Evolutionary conservation across 768 basidiomycete species (phyloP).

Genomic region (Sarcodon aspratus): DNA sequence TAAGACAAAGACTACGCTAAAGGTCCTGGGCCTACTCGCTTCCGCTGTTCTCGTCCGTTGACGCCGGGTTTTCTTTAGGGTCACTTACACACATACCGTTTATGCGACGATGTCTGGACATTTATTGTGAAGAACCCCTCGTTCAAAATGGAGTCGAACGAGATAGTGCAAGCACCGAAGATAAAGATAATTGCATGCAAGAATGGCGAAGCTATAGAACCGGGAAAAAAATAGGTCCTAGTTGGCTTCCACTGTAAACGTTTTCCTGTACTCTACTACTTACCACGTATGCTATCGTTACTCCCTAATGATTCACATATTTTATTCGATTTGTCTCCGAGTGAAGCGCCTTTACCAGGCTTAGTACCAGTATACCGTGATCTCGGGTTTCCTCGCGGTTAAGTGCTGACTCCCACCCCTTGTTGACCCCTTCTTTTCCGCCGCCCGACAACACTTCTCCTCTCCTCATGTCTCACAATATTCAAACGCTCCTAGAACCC

Average conservation of each 20-base stretch:
- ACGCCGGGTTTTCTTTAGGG: conserved; percentile 33
- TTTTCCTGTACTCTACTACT: neutral
- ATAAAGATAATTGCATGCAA: conserved; percentile 99
- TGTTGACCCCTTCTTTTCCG: conserved; percentile 1
- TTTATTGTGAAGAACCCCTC: conserved; percentile 89
- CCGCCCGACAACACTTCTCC: neutral
- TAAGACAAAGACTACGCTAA: conserved; percentile 89
- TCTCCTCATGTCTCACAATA: neutral
- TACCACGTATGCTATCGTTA: neutral
- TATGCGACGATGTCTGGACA: conserved; percentile 97
- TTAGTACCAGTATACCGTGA: too few species aligned
- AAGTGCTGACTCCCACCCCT: neutral
- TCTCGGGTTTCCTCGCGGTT: too few species aligned
- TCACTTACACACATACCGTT: conserved; percentile 82
- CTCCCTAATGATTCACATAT: neutral
- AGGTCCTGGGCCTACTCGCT: conserved; percentile 34
- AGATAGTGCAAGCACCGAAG: conserved; percentile 58
- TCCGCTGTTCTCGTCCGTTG: neutral
- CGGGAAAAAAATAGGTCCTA: conserved; percentile 54
- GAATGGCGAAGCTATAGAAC: conserved; percentile 81
- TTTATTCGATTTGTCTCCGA: neutral
- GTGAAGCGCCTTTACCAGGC: neutral
- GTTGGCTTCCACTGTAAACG: neutral
- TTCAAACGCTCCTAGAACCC: conserved; percentile 32
- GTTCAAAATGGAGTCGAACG: conserved; percentile 94